Evolutionary conservation across 1,284 basidiomycete genomes (phyloP), one percentile per base, ranked within the genome.

Genomic region (Moesziomyces parantarcticus): DNA sequence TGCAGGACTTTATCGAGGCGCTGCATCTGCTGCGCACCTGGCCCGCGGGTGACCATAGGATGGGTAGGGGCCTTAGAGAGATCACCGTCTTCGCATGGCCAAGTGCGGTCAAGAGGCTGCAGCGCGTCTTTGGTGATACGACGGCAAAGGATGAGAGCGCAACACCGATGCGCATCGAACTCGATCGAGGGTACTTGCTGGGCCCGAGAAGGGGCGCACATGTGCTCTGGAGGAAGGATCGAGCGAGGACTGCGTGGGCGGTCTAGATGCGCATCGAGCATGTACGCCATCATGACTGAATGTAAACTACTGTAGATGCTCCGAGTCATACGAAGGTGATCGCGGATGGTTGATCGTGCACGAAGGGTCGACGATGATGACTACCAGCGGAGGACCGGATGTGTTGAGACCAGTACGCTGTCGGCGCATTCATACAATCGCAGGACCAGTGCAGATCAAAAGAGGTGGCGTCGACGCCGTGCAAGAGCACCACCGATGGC

Each of bases 81-180:
- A 64, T 74, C 48, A 61, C 44, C 7, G 71, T 74, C 13, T 65
- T 25, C 36, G 66, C 71, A 3, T 74, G 71, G 71, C 71, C 71
- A 1, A 56, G 52, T 10, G 71, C 71, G 5, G 54, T 69, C 7
- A 10, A 43, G 7, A 58, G 54, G 10, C 20, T 74, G n/a, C 57
- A 54, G 34, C 47, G 50, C 32, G 32, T n/a, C 2, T 63, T 67
- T 41, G 69, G 50, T 2, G 22, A 47, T 5, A 21, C 25, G 25
- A 32, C 42, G 32, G 36, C 3, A 14, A 9, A 44, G 23, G 11
- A 9, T 4, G 25, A n/a, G 22, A 41, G 5, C 3, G 25, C 25
- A 6, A 62, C 65, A 21, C 55, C 51, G 13, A 45, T 71, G 13
- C 25, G 25, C 20, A 43, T 64, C 7, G 71, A 61, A 32, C 13